Evolutionary conservation across 1,284 basidiomycete genomes (phyloP).

Genomic region (Malassezia equina): DNA sequence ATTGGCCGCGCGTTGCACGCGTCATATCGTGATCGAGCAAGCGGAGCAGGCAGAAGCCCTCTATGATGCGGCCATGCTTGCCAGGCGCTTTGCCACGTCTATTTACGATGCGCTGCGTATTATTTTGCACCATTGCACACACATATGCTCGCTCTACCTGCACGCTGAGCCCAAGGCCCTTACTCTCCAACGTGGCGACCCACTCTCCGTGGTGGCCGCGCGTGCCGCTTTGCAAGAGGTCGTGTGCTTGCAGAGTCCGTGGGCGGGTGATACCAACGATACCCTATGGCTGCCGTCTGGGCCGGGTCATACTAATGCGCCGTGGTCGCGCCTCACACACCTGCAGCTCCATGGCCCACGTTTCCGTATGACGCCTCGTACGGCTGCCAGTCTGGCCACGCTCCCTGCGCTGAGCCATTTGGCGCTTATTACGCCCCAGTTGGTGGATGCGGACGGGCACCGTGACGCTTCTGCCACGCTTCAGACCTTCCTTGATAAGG

Average conservation of each 20-base stretch:
- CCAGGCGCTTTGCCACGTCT: neutral
- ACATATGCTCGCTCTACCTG: neutral
- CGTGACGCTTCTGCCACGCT: neutral
- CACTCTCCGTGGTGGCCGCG: neutral
- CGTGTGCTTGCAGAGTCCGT: constrained; percentile 10
- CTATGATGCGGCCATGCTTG: neutral
- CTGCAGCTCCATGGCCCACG: constrained; percentile 10
- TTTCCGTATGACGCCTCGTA: constrained; percentile 2
- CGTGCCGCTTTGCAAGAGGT: constrained; percentile 3
- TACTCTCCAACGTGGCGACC: neutral
- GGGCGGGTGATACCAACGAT: constrained; percentile 8
- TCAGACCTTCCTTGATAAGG: neutral
- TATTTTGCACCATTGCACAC: neutral
- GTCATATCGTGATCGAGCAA: neutral
- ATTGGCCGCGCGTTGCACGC: neutral
- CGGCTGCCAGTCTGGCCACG: neutral
- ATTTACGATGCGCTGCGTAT: neutral
- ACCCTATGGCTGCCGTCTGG: neutral
- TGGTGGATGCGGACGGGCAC: neutral
- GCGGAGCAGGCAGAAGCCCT: neutral
- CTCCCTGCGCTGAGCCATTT: constrained; percentile 5
- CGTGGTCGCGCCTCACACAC: constrained; percentile 5
- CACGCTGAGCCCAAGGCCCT: constrained; percentile 4
- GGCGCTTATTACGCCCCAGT: constrained; percentile 1
- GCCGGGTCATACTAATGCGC: neutral